Base-by-base conservation (phyloP, 2,329 filamentous ascomycete genomes). In the Colletotrichum sp. region DNA sequence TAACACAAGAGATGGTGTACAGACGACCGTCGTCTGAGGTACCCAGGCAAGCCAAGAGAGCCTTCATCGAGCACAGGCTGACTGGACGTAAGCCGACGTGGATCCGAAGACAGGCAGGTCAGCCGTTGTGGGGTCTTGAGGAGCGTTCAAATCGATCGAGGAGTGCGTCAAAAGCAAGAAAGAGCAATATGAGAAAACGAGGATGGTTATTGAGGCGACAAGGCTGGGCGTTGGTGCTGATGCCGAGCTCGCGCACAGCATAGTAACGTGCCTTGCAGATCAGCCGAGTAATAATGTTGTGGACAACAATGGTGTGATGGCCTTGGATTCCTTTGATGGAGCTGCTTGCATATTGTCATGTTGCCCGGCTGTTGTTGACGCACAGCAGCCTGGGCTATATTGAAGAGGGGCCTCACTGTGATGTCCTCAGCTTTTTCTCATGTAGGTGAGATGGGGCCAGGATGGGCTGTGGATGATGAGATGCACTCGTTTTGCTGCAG, bases 371-470 rank as follows among this genome's bases (percentile, higher is more conserved):
- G 24, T 27, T 57, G 55, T 33, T 38, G 18, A 33, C 15, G 18
- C 33, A 33, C 68, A 36, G 7, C 33, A 59, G 21, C 29, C 27
- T 55, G 33, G 43, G 66, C 54, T 55, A 61, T 33, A 29, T 27
- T 51, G 57, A 57, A 31, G 31, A 62, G 33, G 51, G 55, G 36
- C 27, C 54, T 15, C 33, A n/a, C 51, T 31, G 33, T 24, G 54
- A 27, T 18, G 55, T 73, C 61, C 62, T 33, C 62, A 57, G 29
- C 55, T 65, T 31, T 57, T 62, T 57, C 57, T 66, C 63, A 72
- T 74, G 72, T 64, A 34, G 57, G 72, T 74, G 57, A 72, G 72
- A 74, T 51, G 43, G 66, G 55, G 29, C 33, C 21, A 66, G 67
- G 55, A 66, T 62, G 24, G n/a, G 13, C n/a, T 33, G 66, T 70